These are phyloP conservation scores for Xylaria sp. DNA, from an alignment of 2,329 filamentous ascomycete species.

Conservation along the genomic window DNA sequence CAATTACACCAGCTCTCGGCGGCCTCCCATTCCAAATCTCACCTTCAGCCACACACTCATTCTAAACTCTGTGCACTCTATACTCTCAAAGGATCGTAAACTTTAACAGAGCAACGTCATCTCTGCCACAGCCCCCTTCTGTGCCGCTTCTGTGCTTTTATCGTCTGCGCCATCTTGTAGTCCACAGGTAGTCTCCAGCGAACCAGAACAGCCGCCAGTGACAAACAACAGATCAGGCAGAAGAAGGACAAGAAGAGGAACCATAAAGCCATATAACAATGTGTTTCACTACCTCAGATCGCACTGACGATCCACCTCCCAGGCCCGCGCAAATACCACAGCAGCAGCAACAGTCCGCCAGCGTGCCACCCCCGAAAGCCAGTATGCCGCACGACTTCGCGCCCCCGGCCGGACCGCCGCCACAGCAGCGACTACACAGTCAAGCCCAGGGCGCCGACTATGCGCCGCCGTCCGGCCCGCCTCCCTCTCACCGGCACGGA, in stretches of 20 bases:
- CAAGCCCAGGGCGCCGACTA: slow-evolving; percentile 40
- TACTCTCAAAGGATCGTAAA: not conserved
- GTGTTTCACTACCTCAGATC: slow-evolving; percentile 62
- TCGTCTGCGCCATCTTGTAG: not conserved
- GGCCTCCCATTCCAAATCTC: slow-evolving; percentile 32
- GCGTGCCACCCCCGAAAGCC: slow-evolving; percentile 37
- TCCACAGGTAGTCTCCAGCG: not conserved
- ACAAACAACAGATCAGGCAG: not conserved
- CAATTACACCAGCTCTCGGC: slow-evolving; percentile 22
- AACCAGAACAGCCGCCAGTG: not conserved
- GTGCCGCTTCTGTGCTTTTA: not conserved
- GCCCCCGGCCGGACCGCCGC: slow-evolving; percentile 27
- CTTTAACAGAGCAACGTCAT: not conserved
- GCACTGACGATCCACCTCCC: slow-evolving; percentile 53
- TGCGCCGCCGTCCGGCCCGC: slow-evolving; percentile 44
- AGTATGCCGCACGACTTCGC: slow-evolving; percentile 40
- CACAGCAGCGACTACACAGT: slow-evolving; percentile 6
- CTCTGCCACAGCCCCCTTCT: not conserved
- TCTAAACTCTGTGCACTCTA: not conserved
- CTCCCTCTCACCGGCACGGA: not conserved
- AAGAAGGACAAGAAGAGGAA: not conserved
- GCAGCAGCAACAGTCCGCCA: slow-evolving; percentile 33
- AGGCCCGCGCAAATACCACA: slow-evolving; percentile 49
- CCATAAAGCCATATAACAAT: slow-evolving; percentile 46
- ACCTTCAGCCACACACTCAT: slow-evolving; percentile 12